Base-by-base conservation (phyloP, 805 yeast species). In the Diddensiella caesifluorescens region DNA sequence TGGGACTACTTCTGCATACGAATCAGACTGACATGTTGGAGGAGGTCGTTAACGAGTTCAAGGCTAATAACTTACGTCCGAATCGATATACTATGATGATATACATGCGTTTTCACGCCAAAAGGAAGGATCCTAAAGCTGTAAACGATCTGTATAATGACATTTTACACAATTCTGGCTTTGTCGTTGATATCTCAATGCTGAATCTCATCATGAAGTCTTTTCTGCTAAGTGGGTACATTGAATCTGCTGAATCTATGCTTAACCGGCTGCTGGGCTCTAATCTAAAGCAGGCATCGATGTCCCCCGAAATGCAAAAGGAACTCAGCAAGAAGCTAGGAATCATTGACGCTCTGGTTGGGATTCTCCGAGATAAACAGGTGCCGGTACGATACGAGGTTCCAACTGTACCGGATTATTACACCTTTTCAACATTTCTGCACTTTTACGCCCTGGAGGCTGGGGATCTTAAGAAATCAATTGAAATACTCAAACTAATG, bases 21-120 rank as follows among this genome's bases (percentile, higher is more conserved):
- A 23, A 28, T 15, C 38, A 47, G 32, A 34, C 35, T 27, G 38
- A 49, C 21, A 51, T 43, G 25, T 52, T 34, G 44, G 42, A 25
- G 35, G 47, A 34, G 43, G 56, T 29, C 10, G 48, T 35, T 35
- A 48, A 9, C 53, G 34, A 27, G 23, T 33, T 42, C 28, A 26
- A 32, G 12, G 28, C 19, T 4, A 15, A 28, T 22, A 22, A 22
- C 15, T 16, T 59, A n/a, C 25, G 36, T 10, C 53, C 59, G 20
- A 66, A 66, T 46, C 44, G 69, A 29, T 48, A 50, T 34, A 63
- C 70, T 1, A 51, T 53, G 35, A 48, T 52, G 29, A 38, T 51
- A 3, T 36, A 51, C 29, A 39, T 63, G 44, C 25, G 46, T 6
- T 44, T 46, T 35, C 38, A 49, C 23, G 53, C 55, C 16, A 28